Evolutionary conservation across 2,329 filamentous ascomycete genomes (phyloP).

Genomic region (Neonectria punicea): DNA sequence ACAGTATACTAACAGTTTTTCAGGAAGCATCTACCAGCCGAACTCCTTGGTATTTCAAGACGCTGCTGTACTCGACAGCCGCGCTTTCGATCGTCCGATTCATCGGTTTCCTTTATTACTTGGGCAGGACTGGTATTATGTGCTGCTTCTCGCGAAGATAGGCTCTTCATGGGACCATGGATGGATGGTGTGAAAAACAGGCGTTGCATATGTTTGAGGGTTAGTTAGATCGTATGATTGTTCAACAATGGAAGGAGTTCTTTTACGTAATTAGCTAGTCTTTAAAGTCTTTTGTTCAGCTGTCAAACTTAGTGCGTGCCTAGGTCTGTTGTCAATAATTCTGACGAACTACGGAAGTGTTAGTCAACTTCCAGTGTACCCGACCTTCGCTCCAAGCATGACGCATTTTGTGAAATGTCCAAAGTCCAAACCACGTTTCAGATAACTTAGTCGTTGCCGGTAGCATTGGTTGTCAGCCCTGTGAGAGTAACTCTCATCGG

Average conservation of each 20-base stretch:
- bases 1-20: neutral
- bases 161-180: neutral
- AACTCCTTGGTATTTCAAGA: constrained; percentile 88
- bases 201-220: neutral
- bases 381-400: too few species aligned
- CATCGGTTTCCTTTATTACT: constrained; percentile 90
- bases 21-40: constrained; percentile 60
- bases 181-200: neutral
- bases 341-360: too few species aligned
- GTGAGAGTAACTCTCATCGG: too few species aligned
- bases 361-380: too few species aligned
- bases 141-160: constrained; percentile 82
- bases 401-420: too few species aligned
- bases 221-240: neutral
- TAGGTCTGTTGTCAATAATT: too few species aligned
- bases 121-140: constrained; percentile 91
- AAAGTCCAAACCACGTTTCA: too few species aligned
- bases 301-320: too few species aligned
- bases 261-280: neutral
- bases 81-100: constrained; percentile 85
- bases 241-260: neutral
- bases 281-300: too few species aligned
- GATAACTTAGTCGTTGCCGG: too few species aligned
- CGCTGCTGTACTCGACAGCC: constrained; percentile 88
- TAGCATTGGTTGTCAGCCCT: too few species aligned